phyloP scores from a whole-genome alignment of 805 yeast species.

The Wickerhamiella lipophila region DNA sequence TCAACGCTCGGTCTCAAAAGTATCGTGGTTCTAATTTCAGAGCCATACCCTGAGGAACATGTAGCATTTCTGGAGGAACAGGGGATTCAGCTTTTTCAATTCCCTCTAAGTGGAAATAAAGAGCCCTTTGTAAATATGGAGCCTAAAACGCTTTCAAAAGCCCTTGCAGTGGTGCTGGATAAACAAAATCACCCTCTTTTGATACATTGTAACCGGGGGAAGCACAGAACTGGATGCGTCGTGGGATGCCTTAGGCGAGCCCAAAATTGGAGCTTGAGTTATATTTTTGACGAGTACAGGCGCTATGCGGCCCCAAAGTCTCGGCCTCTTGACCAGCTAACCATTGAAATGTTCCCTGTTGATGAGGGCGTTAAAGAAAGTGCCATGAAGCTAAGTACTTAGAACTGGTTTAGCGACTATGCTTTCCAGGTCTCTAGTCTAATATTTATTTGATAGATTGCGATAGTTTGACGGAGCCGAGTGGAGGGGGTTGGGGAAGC shows the following conservation, averaged over 20 bases:
- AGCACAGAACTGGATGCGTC: conserved; percentile 91
- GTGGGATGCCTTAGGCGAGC: conserved; percentile 83
- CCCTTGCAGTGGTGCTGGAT: conserved; percentile 65
- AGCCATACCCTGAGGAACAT: conserved; percentile 76
- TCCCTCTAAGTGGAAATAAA: conserved; percentile 90
- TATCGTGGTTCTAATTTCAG: conserved; percentile 76
- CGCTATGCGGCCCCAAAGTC: conserved; percentile 92
- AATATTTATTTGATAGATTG: neutral
- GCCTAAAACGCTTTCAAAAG: conserved; percentile 57
- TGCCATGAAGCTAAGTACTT: neutral
- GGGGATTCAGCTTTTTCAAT: conserved; percentile 61
- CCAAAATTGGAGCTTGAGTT: conserved; percentile 85
- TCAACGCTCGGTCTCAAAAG: conserved; percentile 51
- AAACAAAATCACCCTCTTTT: conserved; percentile 85
- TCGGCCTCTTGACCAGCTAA: conserved; percentile 89
- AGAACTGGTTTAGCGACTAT: neutral
- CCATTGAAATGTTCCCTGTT: conserved; percentile 79
- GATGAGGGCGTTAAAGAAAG: conserved; percentile 26
- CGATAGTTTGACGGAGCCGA: too few relatives aligned
- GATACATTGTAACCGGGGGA: conserved; percentile 92
- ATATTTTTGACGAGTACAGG: conserved; percentile 92
- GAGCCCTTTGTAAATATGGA: conserved; percentile 34
- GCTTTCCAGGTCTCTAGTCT: neutral
- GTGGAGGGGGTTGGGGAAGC: too few relatives aligned
- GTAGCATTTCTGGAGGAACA: conserved; percentile 46